These are phyloP conservation scores for Fraxinus excelsior DNA, from an alignment of 257 asterid genomes.

Conservation along the genomic window DNA sequence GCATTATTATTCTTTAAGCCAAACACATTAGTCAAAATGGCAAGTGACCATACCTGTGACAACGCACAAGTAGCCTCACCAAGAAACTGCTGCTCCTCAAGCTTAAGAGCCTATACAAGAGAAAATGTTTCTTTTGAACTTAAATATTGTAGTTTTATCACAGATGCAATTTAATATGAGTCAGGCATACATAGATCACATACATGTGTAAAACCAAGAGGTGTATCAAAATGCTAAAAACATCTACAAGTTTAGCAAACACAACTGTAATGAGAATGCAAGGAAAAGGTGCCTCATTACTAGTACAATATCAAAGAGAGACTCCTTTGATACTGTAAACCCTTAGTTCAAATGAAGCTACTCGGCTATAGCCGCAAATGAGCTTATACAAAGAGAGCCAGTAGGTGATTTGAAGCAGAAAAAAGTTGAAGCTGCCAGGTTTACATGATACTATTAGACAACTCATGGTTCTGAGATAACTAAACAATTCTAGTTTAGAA, in stretches of 20 bases:
- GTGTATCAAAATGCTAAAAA: conserved; percentile 1
- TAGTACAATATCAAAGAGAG: background rate
- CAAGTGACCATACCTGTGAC: conserved; percentile 66
- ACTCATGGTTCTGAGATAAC: background rate
- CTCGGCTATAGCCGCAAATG: conserved; percentile 2
- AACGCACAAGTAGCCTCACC: conserved; percentile 87
- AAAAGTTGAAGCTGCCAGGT: background rate
- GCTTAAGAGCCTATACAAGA: conserved; percentile 52
- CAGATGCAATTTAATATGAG: conserved; percentile 16
- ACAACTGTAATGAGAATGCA: background rate
- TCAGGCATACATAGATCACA: conserved; percentile 5
- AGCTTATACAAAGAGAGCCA: background rate
- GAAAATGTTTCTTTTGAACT: conserved; percentile 12
- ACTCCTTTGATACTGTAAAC: background rate
- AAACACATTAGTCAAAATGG: conserved; percentile 23
- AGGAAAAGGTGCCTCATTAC: background rate
- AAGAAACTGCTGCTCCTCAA: conserved; percentile 97
- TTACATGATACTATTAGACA: background rate
- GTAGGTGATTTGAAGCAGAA: background rate
- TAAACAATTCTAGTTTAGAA: background rate
- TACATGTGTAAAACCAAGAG: conserved; percentile 31
- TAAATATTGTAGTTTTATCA: background rate
- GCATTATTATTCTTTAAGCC: conserved; percentile 6
- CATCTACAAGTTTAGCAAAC: background rate
- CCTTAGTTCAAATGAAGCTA: conserved; percentile 2